Evolutionary conservation across 2,329 filamentous ascomycete genomes (phyloP), one percentile per base, ranked within the genome.

Genomic region (Nothophoma quercina): DNA sequence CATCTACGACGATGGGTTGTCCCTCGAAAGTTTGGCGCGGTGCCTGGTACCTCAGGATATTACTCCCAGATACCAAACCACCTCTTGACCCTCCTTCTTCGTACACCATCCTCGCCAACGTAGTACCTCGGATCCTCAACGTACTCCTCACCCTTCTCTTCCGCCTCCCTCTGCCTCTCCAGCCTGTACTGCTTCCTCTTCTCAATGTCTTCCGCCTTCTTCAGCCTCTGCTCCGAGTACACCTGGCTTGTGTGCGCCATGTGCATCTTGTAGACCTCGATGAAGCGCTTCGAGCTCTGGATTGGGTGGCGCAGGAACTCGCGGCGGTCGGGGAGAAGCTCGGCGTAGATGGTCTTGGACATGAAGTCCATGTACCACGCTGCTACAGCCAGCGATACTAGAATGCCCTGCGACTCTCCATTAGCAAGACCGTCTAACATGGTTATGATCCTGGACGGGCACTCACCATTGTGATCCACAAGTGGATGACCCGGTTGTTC

Each of bases 141-240:
- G 52, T 70, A 70, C 47, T 72, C 67, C 56, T 69, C 68, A n/a
- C 71, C 69, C 58, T 48, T 64, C 60, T 65, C 67, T 43, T 65
- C 65, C 5, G 65, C 71, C 61, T 67, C 71, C 64, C 55, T 51
- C 61, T 66, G 74, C 72, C 74, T 77, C 55, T 69, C 63, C 75
- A 91, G 88, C 67, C 93, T 86, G 77, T 91, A 99, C 74, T 90
- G 87, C 56, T 85, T 85, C 66, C 93, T 84, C 85, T 97, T 96
- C 73, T 88, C 84, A 22, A 95, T 88, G 77, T 99, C 95, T 62
- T 96, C 91, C 49, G 91, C 82, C 62, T 86, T 87, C 68, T 83
- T 83, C 67, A 85, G 84, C 48, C 93, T 84, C 77, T 86, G 86
- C 75, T 93, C 90, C 44, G 83, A 81, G 22, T 89, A 88, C 68